phyloP scores from a whole-genome alignment of 768 basidiomycete genomes.

The Rhodosporidiobolus odoratus region DNA sequence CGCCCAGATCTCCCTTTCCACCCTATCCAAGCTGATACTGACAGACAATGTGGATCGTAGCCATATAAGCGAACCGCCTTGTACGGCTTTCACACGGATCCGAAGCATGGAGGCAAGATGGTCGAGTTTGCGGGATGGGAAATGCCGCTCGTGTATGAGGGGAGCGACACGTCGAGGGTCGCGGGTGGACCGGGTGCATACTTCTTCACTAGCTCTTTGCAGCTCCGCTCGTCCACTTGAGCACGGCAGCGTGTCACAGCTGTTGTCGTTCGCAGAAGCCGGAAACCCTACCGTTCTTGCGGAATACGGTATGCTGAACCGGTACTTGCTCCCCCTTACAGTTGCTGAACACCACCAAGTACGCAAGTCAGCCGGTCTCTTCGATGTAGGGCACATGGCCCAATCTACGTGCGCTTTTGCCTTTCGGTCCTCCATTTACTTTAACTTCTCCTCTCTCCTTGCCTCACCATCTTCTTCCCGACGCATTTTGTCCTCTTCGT shows the following conservation, averaged over 20 bases:
- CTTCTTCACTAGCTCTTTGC: not conserved
- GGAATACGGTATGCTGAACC: not conserved
- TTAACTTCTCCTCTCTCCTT: not conserved
- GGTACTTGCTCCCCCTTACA: slow-evolving; percentile 45
- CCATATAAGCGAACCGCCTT: slow-evolving; percentile 51
- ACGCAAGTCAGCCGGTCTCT: slow-evolving; percentile 72
- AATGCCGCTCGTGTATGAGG: slow-evolving; percentile 86
- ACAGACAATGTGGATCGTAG: no score
- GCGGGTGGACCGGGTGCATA: slow-evolving; percentile 33
- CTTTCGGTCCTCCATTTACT: not conserved
- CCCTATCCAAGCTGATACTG: no score
- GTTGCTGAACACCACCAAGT: slow-evolving; percentile 88
- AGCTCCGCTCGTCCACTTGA: no score
- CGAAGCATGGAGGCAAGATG: slow-evolving; percentile 76
- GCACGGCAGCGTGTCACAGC: no score
- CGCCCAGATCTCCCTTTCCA: no score
- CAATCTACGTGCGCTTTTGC: slow-evolving; percentile 64
- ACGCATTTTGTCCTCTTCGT: not conserved
- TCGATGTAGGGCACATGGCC: slow-evolving; percentile 99
- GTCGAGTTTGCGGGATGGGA: slow-evolving; percentile 91
- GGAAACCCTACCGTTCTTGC: not conserved
- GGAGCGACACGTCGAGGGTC: slow-evolving; percentile 66
- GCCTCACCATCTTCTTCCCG: not conserved
- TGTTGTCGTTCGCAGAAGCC: not conserved
- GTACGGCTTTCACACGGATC: slow-evolving; percentile 74